Conservation (phyloP, 352 stramenopile species). For the Pythium insidiosum region DNA sequence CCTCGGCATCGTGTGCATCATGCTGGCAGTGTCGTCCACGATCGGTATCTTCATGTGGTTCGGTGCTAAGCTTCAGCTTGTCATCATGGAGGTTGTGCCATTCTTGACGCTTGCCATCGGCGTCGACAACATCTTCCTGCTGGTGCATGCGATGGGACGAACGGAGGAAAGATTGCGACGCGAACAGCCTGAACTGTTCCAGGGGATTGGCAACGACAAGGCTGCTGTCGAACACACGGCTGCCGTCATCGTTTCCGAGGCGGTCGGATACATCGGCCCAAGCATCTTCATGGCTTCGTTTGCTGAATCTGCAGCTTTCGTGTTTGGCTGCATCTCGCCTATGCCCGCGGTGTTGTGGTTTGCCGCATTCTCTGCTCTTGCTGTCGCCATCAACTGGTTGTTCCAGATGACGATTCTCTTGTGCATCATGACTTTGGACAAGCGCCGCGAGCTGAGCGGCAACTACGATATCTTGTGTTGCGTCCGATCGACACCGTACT, state of each 20-base stretch:
- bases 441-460: constrained; percentile 49
- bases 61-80: constrained; percentile 53
- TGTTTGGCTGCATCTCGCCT: constrained; percentile 41
- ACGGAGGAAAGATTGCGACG: constrained; percentile 37
- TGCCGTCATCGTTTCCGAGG: constrained; percentile 37
- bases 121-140: constrained; percentile 64
- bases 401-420: constrained; percentile 68
- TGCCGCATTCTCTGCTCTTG: constrained; percentile 36
- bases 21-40: constrained; percentile 48
- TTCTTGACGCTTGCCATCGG: constrained; percentile 59
- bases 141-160: constrained; percentile 44
- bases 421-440: constrained; percentile 52
- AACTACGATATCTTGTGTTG: constrained; percentile 59
- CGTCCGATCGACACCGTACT: no score
- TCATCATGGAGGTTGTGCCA: constrained; percentile 61
- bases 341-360: constrained; percentile 67
- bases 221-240: constrained; percentile 42
- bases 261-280: constrained; percentile 37
- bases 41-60: constrained; percentile 63
- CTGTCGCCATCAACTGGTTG: constrained; percentile 38
- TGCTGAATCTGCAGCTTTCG: constrained; percentile 38
- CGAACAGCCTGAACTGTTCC: constrained; percentile 40
- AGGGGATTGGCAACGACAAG: constrained; percentile 32
- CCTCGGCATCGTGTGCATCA: constrained; percentile 50
- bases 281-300: constrained; percentile 45